These are phyloP conservation scores for Euphorbia peplus DNA, from an alignment of 345 rosid species.

Conservation along the genomic window DNA sequence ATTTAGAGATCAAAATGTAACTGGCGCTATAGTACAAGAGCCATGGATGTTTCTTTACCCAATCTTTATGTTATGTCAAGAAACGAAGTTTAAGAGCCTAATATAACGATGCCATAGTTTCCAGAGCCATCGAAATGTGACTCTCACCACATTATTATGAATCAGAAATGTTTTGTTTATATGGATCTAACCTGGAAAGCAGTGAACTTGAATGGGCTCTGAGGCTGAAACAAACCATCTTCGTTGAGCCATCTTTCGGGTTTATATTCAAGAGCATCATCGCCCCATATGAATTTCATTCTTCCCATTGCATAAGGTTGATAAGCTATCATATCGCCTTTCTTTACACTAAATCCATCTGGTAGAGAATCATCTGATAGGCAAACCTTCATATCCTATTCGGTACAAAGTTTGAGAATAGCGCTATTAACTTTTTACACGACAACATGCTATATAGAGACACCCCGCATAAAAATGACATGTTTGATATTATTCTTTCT, in stretches of 20 bases:
- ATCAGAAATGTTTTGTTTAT: background rate
- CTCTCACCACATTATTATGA: background rate
- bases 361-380: slow-evolving; percentile 57
- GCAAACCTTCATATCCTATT: slow-evolving; percentile 54
- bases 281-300: slow-evolving; percentile 61
- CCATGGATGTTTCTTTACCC: no score
- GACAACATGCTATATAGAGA: no score
- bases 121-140: no score
- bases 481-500: no score
- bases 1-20: no score
- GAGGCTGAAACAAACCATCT: slow-evolving; percentile 38
- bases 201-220: slow-evolving; percentile 58
- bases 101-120: no score
- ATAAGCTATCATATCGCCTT: slow-evolving; percentile 50
- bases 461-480: no score
- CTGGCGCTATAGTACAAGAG: no score
- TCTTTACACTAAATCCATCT: slow-evolving; percentile 49
- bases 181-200: slow-evolving; percentile 49
- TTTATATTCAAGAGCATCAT: slow-evolving; percentile 43
- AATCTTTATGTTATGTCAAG: no score
- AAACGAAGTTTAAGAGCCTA: no score
- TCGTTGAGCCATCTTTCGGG: slow-evolving; percentile 58
- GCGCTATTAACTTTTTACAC: no score
- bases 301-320: slow-evolving; percentile 67
- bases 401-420: background rate